Conservation (phyloP, 768 basidiomycete species). For the Mycena vulgaris region DNA sequence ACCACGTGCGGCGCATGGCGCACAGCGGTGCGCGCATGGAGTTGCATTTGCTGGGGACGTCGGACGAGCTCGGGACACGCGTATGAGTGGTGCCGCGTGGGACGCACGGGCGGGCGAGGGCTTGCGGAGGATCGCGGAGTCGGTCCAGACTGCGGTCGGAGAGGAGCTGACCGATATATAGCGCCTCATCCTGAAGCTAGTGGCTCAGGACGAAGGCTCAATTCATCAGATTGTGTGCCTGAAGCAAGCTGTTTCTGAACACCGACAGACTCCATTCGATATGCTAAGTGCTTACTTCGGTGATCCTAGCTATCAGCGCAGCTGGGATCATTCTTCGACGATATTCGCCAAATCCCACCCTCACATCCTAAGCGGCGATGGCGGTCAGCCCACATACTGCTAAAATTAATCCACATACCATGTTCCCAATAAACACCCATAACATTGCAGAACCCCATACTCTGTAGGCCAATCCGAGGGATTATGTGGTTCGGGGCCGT, state of each 20-base stretch:
- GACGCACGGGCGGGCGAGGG: neutral
- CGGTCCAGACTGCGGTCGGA: neutral
- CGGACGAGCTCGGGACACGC: neutral
- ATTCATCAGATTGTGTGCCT: neutral
- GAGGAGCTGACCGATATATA: neutral
- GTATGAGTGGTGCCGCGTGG: neutral
- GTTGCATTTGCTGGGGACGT: neutral
- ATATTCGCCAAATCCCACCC: too few species aligned
- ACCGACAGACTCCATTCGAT: too few species aligned
- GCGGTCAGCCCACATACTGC: too few species aligned
- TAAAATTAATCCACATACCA: neutral
- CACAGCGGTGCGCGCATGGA: neutral
- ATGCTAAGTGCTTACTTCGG: too few species aligned
- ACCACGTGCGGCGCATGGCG: neutral
- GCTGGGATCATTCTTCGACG: too few species aligned
- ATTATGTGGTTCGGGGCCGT: too few species aligned
- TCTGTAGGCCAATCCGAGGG: neutral
- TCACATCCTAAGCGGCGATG: too few species aligned
- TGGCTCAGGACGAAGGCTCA: neutral
- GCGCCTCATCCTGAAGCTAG: neutral
- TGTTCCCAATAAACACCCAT: conserved; percentile 10
- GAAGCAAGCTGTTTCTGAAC: too few species aligned
- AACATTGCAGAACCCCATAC: neutral
- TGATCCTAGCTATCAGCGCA: too few species aligned
- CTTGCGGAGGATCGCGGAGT: neutral